Percentiles rank a stretch among this genome's conserved stretches.
phyloP scores from a whole-genome alignment of 768 basidiomycete species.

The Lyophyllum decastes region DNA sequence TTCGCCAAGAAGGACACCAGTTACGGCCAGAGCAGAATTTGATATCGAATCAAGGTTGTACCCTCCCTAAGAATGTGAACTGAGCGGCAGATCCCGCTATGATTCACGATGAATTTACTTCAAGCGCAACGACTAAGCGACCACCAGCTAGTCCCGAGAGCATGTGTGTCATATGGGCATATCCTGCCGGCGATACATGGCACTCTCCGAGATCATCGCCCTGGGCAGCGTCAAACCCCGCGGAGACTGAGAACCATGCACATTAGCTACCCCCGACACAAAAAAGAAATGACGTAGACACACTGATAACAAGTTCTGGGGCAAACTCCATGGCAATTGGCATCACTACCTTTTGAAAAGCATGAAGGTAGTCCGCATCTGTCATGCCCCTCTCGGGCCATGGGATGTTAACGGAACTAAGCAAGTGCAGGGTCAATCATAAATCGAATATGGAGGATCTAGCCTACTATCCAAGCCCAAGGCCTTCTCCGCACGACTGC shows the following conservation, averaged over 20 bases:
- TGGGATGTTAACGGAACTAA: slow-evolving; percentile 92
- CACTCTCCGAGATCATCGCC: slow-evolving; percentile 94
- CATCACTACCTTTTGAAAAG: slow-evolving; percentile 95
- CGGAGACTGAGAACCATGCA: slow-evolving; percentile 67
- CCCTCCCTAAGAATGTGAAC: slow-evolving; percentile 68
- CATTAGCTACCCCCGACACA: not conserved
- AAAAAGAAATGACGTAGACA: slow-evolving; percentile 25
- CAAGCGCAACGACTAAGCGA: slow-evolving; percentile 88
- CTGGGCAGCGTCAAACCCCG: slow-evolving; percentile 95
- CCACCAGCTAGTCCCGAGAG: slow-evolving; percentile 85
- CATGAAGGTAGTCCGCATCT: slow-evolving; percentile 95
- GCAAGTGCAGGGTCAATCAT: slow-evolving; percentile 7
- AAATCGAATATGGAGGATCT: slow-evolving; percentile 5
- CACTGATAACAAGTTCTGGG: slow-evolving; percentile 95
- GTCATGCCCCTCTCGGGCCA: slow-evolving; percentile 90
- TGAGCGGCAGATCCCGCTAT: not conserved
- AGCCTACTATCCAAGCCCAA: slow-evolving; percentile 84
- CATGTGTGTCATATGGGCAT: slow-evolving; percentile 99
- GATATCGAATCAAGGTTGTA: slow-evolving; percentile 93
- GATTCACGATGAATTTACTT: slow-evolving; percentile 54
- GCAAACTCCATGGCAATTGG: slow-evolving; percentile 97
- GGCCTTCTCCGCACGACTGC: slow-evolving; percentile 82
- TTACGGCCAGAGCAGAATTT: slow-evolving; percentile 83
- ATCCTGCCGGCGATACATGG: slow-evolving; percentile 87
- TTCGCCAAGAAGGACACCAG: slow-evolving; percentile 86